phyloP scores from a whole-genome alignment of 2,329 filamentous ascomycete species.

The Scytalidium lignicola region DNA sequence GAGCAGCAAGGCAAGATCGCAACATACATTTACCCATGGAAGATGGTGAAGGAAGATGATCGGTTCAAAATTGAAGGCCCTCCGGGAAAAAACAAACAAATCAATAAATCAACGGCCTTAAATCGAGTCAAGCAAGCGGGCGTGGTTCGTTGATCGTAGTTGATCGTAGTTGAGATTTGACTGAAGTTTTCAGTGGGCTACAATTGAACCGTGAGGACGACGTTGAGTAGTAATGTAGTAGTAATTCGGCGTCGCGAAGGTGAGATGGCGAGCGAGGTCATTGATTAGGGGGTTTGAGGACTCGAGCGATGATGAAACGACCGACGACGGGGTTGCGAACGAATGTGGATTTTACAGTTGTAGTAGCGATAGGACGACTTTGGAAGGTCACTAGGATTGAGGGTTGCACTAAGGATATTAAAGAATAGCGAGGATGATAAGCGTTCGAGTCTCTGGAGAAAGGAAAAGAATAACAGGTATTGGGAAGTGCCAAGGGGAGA shows the following conservation, averaged over 20 bases:
- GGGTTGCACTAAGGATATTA: background rate
- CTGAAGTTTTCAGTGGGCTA: background rate
- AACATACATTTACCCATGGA: constrained; percentile 28
- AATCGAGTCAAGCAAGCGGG: no score
- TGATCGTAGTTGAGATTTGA: no score
- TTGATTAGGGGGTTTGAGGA: background rate
- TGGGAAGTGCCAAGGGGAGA: no score
- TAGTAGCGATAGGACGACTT: background rate
- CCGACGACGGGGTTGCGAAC: background rate
- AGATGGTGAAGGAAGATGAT: background rate
- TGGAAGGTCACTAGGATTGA: background rate
- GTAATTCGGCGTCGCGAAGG: background rate
- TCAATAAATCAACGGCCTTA: no score
- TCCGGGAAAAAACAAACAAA: background rate
- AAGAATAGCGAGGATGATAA: background rate
- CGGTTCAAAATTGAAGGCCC: background rate
- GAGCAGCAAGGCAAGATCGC: background rate
- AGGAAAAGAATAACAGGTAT: background rate
- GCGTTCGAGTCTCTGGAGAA: background rate
- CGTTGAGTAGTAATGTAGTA: background rate
- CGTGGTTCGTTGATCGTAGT: no score
- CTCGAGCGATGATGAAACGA: background rate
- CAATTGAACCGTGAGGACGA: background rate
- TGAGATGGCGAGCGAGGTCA: background rate
- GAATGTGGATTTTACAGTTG: background rate